Evolutionary conservation across 106 monocot genomes (phyloP), one percentile per base, ranked within the genome.

Genomic region (Dioscorea dumetorum): DNA sequence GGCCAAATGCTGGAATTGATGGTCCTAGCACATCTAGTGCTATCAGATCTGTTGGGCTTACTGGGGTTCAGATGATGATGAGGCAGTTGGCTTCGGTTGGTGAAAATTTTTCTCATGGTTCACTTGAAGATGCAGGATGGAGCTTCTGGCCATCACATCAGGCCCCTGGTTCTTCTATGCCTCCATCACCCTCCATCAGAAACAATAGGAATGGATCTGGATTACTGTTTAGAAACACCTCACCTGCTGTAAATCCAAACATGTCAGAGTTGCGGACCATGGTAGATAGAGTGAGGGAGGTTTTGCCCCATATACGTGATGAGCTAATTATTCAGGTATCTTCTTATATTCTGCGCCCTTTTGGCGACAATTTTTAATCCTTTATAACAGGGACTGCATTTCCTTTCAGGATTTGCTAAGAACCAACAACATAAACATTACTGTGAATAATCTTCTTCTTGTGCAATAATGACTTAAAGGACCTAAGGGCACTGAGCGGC

Each of bases 51-150:
- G 81, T 66, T 57, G 83, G 99, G 19, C 77, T 99, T 22, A 82
- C 69, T 77, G 81, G 99, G 56, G 87, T 99, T 10, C 93, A 93
- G 77, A 67, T 92, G 87, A 99, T 99, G 93, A 90, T 99, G 89
- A 87, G 99, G 70, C 99, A 93, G 66, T 72, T 99, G 18, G 75
- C 93, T 34, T 90, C 97, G 50, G 84, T 85, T 24, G 65, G 87
- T 33, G 86, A 92, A 70, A 77, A 77, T 58, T 92, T 86, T 63
- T 65, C 82, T 20, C 89, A 81, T 70, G 58, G 72, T 59, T 66
- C 76, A 0, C 33, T 72, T 10, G 87, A 87, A 63, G 76, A 82
- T 65, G 32, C 76, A 32, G 1, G 79, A 33, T 94, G 94, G 94
- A 90, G 78, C 69, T 33, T 85, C 21, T 94, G 90, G 94, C 74